Base-by-base conservation (phyloP, 2,329 filamentous ascomycete species). In the Helminthosporium solani region DNA sequence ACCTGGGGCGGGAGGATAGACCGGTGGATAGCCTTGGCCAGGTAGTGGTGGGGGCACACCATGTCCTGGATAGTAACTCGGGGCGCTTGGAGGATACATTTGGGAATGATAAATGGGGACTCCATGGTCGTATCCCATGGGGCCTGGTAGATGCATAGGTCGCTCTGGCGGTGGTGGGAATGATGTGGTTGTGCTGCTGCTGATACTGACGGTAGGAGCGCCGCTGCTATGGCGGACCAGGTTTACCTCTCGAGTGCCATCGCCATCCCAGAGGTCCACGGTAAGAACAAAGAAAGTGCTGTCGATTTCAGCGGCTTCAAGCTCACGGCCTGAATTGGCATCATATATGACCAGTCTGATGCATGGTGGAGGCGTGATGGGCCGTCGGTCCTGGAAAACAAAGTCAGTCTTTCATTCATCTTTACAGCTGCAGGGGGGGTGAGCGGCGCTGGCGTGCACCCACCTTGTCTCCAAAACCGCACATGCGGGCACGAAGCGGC, bases 401-500 rank as follows among this genome's bases (percentile, higher is more conserved):
- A 31, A 4, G 28, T 31, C 14, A 31, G 9, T 27, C 25, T 27
- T n/a, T n/a, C n/a, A 27, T 12, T 27, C 25, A 7, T 12, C 12
- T 7, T 12, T 12, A 27, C 25, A 27, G 12, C 7, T 12, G 12
- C 25, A 12, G 25, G 25, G 25, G 7, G 9, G 23, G 23, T 9
- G 23, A 25, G 23, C 5, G 23, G 28, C 28, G 28, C 12, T 27
- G 7, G 28, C 8, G 42, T 40, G 20, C 49, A 53, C 58, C 60
- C 73, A 94, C 89, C 81, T 97, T 99, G 76, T 99, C 94, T 52
- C 94, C 94, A 74, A 97, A 99, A 7, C 94, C 94, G 75, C 94
- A 99, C 94, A 97, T 97, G 51, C 94, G 88, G 56, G 94, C 94
- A 61, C 94, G 84, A 61, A 89, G 80, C 40, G 94, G 94, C 70